Base-by-base conservation (phyloP, 805 yeast species). In the Danielia reshetovae region DNA sequence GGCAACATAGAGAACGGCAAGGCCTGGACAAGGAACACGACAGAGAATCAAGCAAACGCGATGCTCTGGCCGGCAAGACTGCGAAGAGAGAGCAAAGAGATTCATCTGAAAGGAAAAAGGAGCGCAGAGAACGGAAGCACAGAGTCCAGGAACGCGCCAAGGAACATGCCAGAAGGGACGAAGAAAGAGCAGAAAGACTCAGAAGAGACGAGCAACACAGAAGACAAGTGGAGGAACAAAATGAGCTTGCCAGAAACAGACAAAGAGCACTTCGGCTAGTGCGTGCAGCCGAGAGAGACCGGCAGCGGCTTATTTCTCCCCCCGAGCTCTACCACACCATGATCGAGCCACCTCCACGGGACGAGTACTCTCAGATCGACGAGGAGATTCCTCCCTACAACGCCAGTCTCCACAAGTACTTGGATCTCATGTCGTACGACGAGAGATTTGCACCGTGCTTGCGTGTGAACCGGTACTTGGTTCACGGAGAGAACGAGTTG, bases 341-440 rank as follows among this genome's bases (percentile, higher is more conserved):
- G 11, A 36, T 42, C 15, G 33, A 28, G n/a, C 32, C 35, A 5
- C 42, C 45, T 9, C 43, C 47, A 4, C 29, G 24, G 11, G 41
- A 43, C 27, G 48, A 45, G 25, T 40, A 45, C 24, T 23, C 36
- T 18, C 30, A 18, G 15, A 22, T 32, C 7, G 35, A 42, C 18
- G 47, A 49, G 25, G 42, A 43, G 6, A 36, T 38, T 4, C 57
- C 57, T 2, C 57, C 55, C 4, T 54, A 54, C 31, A 35, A 40
- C 10, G 51, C 49, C 12, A 35, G 33, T 11, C 54, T 54, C 22
- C 55, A 53, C 29, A 38, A 38, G 17, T 33, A 39, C 22, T 38
- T 43, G 12, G 59, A 54, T 27, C 43, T 54, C 31, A 27, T 54
- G 10, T 49, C 57, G 10, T 54, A 48, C 33, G 58, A 54, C 37